phyloP scores from a whole-genome alignment of 768 basidiomycete species.

The Rhodotorula diobovata region DNA sequence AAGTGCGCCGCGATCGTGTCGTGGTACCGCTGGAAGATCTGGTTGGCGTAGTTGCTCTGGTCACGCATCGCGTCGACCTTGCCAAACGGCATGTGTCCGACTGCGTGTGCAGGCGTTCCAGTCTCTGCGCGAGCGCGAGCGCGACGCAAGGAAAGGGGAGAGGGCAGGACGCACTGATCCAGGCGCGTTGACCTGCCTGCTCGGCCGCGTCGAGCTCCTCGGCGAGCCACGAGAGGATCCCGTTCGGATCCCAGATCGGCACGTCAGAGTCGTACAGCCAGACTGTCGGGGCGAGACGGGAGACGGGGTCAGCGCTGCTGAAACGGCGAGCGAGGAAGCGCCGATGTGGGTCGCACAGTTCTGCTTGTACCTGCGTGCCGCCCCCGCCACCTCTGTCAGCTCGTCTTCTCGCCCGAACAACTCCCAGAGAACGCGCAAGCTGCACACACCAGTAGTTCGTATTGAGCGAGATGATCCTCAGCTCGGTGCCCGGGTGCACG shows the following conservation, averaged over 20 bases:
- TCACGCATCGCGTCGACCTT: constrained; percentile 40
- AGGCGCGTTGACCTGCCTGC: constrained; percentile 58
- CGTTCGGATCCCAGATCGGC: constrained; percentile 58
- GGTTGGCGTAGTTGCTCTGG: constrained; percentile 62
- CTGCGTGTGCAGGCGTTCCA: not conserved
- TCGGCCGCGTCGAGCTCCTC: constrained; percentile 60
- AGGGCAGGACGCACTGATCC: constrained; percentile 51
- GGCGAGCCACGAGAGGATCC: constrained; percentile 57
- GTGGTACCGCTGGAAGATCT: constrained; percentile 60
- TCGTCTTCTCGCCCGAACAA: too few relatives aligned
- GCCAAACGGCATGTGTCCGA: constrained; percentile 42
- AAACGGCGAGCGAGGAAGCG: not conserved
- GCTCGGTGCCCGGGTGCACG: constrained; percentile 52
- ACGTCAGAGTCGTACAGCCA: constrained; percentile 60
- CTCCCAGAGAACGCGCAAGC: too few relatives aligned
- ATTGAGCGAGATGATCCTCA: constrained; percentile 60
- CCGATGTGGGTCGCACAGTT: constrained; percentile 1
- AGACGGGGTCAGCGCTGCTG: not conserved
- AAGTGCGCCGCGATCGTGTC: constrained; percentile 62
- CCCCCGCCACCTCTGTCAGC: not conserved
- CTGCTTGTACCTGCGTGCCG: constrained; percentile 15
- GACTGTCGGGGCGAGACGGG: constrained; percentile 50
- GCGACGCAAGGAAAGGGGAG: not conserved
- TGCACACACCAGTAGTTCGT: constrained; percentile 56
- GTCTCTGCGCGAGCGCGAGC: not conserved